Evolutionary conservation across 2,329 filamentous ascomycete species (phyloP), one percentile per base, ranked within the genome.

Genomic region (Ascochyta lentis): DNA sequence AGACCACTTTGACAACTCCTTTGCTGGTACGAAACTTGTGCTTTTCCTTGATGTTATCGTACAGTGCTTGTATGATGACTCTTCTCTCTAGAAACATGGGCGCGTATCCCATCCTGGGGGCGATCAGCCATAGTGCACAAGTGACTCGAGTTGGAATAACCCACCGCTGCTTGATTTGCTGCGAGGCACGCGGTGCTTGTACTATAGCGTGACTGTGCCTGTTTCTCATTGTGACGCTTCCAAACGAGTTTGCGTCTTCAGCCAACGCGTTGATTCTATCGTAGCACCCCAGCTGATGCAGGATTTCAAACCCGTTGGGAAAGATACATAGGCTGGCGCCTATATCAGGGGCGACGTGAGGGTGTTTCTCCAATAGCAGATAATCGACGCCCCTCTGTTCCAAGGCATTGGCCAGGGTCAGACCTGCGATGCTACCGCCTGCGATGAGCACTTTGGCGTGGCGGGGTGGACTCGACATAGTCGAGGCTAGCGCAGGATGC

Each of bases 241-340:
- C 15, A 15, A 50, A 55, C 6, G 46, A 22, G 31, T 49, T 19
- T 26, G 27, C 19, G 3, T 12, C 35, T 15, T 33, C 29, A 6
- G 15, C 39, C 5, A 42, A n/a, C 13, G 22, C 41, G 16, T 19
- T 43, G n/a, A 61, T 49, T 3, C 10, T 15, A 1, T 53, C 34
- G 19, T 44, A 55, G 23, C 40, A 58, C 8, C 58, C 63, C 4
- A 66, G 40, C 31, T 68, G 62, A 41, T 66, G 64, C 8, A 68
- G 19, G 6, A 68, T 60, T 4, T 59, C 44, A 4, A 40, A 44
- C 1, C 62, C 60, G 24, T 59, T 61, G 4, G 61, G 60, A 7
- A 59, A 54, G 9, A 68, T 46, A 3, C 52, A 60, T n/a, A 68
- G 59, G 24, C 56, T 62, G 8, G 63, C 65, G 4, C 63, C 63